phyloP scores from a whole-genome alignment of 495 filamentous ascomycete genomes.

The Penicillium antarcticum region DNA sequence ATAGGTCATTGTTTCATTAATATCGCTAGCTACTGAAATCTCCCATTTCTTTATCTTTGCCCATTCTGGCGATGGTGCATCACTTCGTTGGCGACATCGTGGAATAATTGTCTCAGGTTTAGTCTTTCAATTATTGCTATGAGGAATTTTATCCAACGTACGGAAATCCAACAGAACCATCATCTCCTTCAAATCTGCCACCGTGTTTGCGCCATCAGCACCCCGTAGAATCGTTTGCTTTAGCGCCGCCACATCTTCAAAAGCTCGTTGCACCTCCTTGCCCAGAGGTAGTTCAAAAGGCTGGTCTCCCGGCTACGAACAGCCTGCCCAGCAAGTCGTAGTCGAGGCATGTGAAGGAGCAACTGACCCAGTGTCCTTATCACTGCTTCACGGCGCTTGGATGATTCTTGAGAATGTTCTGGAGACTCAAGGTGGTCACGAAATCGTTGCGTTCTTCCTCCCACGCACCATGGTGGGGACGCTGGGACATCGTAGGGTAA shows the following conservation, averaged over 20 bases:
- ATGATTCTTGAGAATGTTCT: conserved; percentile 5
- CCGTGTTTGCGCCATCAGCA: neutral
- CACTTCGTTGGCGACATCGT: conserved; percentile 2
- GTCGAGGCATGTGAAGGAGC: neutral
- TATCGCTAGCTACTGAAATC: too few relatives aligned
- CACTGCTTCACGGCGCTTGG: neutral
- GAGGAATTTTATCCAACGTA: neutral
- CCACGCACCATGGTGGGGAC: neutral
- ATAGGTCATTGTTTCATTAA: too few relatives aligned
- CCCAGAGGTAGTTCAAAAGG: neutral
- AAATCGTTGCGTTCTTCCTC: neutral
- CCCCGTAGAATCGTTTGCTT: neutral
- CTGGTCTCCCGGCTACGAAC: too few relatives aligned
- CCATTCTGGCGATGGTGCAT: conserved; percentile 1
- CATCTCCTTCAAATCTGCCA: neutral
- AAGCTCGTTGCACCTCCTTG: neutral
- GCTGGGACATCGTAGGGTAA: neutral
- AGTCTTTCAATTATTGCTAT: too few relatives aligned
- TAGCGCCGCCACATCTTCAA: neutral
- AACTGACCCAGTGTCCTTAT: neutral
- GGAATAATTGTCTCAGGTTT: neutral
- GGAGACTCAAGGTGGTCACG: neutral
- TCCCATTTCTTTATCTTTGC: too few relatives aligned
- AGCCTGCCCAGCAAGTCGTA: neutral
- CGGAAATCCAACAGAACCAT: neutral